A percentile compares a stretch with the other conserved stretches of the same genome.
phyloP scores from a whole-genome alignment of 352 stramenopile genomes.

The Phytophthora hibernalis region DNA sequence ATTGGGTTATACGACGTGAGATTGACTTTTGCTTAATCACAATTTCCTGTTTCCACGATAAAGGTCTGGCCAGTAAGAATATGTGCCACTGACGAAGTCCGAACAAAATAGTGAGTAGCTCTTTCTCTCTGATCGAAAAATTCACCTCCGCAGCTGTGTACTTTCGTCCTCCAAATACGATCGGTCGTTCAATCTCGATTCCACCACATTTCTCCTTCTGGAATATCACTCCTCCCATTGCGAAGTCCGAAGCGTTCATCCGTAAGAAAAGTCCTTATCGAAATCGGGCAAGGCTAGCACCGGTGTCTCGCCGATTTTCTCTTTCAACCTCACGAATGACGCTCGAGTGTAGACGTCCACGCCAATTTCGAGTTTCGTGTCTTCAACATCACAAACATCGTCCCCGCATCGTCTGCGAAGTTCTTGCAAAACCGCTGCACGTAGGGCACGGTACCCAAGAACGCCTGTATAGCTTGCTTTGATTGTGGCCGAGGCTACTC shows the following conservation, averaged over 20 bases:
- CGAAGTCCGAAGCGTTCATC: no score
- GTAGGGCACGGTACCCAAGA: neutral
- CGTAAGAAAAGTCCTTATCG: neutral
- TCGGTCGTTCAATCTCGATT: neutral
- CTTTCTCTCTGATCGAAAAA: neutral
- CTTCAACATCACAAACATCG: neutral
- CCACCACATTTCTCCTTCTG: neutral
- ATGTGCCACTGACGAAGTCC: neutral
- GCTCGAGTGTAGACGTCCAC: neutral
- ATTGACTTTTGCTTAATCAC: no score
- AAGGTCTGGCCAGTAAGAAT: neutral
- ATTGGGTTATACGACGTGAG: neutral
- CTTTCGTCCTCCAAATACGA: neutral
- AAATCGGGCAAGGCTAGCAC: slow-evolving; percentile 5
- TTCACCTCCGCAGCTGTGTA: neutral
- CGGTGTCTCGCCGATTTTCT: slow-evolving; percentile 1
- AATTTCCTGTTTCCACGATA: neutral
- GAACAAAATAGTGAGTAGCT: neutral
- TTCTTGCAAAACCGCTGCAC: neutral
- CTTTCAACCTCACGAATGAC: neutral
- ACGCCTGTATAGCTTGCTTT: neutral
- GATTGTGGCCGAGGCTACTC: neutral
- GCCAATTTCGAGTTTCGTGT: neutral
- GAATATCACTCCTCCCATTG: slow-evolving; percentile 1
- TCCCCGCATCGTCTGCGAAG: neutral